Evolutionary conservation across 2,329 filamentous ascomycete genomes (phyloP), one percentile per base, ranked within the genome.

Genomic region (Epichloe aotearoae): DNA sequence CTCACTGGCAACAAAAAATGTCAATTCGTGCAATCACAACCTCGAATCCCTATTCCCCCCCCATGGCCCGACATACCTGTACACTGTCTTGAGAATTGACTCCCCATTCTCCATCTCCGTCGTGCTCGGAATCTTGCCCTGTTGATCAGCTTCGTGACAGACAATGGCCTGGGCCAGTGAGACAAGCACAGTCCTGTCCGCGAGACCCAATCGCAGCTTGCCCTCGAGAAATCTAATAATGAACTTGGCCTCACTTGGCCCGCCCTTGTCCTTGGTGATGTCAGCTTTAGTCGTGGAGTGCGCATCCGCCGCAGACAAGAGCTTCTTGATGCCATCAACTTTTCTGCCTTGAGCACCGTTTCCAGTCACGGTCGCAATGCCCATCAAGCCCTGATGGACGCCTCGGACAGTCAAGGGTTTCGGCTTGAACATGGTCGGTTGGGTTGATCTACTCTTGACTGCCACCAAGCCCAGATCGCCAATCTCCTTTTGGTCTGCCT

Each of bases 381-480:
- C 79, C 74, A 97, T 86, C 37, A 98, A 68, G 1, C 88, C 87
- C 62, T 93, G 84, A 61, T 94, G 89, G 2, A 98, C 90, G 30
- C 85, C 88, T 52, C 79, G 80, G 2, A 98, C 77, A 0, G 90
- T 96, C 59, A 98, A 72, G 30, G 90, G 76, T 68, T 95, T 96
- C 2, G 90, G 93, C 66, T 95, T 95, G 74, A 97, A 96, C 89
- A 98, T 96, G 20, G 93, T 97, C 11, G 88, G 88, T 63, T 98
- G 93, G 44, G 90, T 97, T 14, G 86, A 88, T 66, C 91, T 82
- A 69, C 89, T 96, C 73, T 97, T 96, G 46, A 95, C 88, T 42
- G 93, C 93, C 1, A 98, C 91, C 36, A 97, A 73, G 11, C 93
- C 93, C 11, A 98, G 76, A 66, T 98, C 93, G 50, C 93, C 93